These are phyloP conservation scores for Trichomonas vaginalis DNA, from an alignment of 208 protist species.

Conservation along the genomic window DNA sequence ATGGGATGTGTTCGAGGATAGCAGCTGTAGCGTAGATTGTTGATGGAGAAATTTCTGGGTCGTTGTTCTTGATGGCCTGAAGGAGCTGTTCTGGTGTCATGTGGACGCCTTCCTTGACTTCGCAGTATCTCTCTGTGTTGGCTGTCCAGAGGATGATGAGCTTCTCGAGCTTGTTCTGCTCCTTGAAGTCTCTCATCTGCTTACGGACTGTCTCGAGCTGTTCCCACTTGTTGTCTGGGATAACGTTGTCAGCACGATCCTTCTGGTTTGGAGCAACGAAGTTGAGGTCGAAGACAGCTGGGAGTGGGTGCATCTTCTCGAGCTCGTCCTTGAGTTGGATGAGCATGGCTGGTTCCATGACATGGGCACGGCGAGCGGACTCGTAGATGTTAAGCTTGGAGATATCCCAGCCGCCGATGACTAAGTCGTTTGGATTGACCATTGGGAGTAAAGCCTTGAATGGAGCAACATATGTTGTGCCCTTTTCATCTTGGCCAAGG, in stretches of 20 bases:
- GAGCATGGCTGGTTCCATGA: constrained; percentile 64
- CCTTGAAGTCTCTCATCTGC: constrained; percentile 71
- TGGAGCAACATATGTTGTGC: constrained; percentile 62
- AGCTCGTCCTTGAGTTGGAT: constrained; percentile 58
- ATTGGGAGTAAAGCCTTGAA: constrained; percentile 64
- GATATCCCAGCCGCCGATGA: constrained; percentile 94
- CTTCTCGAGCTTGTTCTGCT: constrained; percentile 68
- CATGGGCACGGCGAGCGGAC: constrained; percentile 73
- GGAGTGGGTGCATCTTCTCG: constrained; percentile 65
- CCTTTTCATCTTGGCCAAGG: constrained; percentile 59
- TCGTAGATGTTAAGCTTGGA: constrained; percentile 66
- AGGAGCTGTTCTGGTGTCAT: constrained; percentile 81
- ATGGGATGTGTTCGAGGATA: constrained; percentile 80
- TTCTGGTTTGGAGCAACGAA: constrained; percentile 93
- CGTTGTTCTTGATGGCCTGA: constrained; percentile 51
- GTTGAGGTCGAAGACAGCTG: constrained; percentile 78
- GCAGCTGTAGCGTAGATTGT: constrained; percentile 78
- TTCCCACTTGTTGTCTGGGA: constrained; percentile 64
- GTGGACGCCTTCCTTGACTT: constrained; percentile 67
- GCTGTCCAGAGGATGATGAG: constrained; percentile 93
- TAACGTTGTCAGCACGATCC: constrained; percentile 81
- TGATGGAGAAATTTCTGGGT: constrained; percentile 72
- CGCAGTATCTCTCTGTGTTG: constrained; percentile 88
- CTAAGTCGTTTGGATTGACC: constrained; percentile 82
- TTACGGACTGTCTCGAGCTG: constrained; percentile 69